Base-by-base conservation (phyloP, 352 stramenopile genomes). In the Pythium oligandrum region DNA sequence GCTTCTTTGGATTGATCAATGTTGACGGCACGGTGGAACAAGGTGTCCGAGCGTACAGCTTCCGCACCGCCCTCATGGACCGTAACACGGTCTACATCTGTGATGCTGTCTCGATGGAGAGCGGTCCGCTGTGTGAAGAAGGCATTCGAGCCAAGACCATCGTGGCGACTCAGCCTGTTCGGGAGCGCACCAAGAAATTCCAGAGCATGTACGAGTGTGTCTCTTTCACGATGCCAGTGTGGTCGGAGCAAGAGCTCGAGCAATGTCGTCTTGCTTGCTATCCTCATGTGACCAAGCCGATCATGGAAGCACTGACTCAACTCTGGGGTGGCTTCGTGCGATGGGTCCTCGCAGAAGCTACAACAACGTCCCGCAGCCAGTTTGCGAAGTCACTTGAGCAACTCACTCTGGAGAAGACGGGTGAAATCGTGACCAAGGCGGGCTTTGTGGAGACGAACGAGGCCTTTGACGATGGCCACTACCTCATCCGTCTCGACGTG, bases 201-300 rank as follows among this genome's bases (percentile, higher is more conserved):
- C 35, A 57, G 45, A 17, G 33, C 36, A 1, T 51, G 52, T 50
- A 48, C 26, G 11, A 60, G 53, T 49, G 53, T 38, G 31, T 40
- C 44, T 67, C 56, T 3, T 49, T 71, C 1, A 40, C 63, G 43
- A 75, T 78, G 66, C 70, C 70, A 12, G 35, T 64, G 42, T 78
- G 70, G 70, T 71, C 66, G 4, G 50, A 55, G 10, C 54, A 40
- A 4, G 70, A 78, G 53, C 63, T 78, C 11, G 55, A 65, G 50
- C 62, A 42, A 1, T 78, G 70, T 30, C 60, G 70, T n/a, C 53
- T 44, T 4, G 52, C 57, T 2, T 78, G 66, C 44, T 71, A 69
- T 17, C 58, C 59, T 31, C 45, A 40, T 6, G 57, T 75, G 1
- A 52, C 59, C 12, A 48, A 53, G 26, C 50, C 59, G 45, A 51